A percentile compares a stretch with the other conserved stretches of the same genome.
These are phyloP conservation scores for Dendrobium nobile DNA, from an alignment of 106 monocot genomes.

Conservation along the genomic window DNA sequence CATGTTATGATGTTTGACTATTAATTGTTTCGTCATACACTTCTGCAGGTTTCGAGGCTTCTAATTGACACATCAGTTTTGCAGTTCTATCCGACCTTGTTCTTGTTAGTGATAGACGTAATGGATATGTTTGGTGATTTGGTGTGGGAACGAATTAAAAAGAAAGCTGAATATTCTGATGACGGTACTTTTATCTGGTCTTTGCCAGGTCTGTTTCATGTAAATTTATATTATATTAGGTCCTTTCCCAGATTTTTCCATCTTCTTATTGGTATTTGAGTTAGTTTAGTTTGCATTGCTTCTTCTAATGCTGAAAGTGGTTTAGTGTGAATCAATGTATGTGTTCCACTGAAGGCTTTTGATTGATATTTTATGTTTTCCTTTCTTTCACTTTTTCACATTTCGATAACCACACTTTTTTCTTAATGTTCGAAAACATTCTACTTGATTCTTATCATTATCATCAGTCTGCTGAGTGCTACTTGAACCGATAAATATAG, in stretches of 20 bases:
- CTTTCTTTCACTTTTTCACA: neutral
- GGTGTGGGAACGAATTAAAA: constrained; percentile 43
- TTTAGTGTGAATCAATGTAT: neutral
- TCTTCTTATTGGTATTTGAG: constrained; percentile 3
- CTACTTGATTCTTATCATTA: neutral
- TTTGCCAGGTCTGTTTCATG: constrained; percentile 21
- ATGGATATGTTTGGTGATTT: constrained; percentile 46
- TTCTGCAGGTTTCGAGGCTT: constrained; percentile 38
- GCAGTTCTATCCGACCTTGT: constrained; percentile 44
- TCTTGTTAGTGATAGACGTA: constrained; percentile 30
- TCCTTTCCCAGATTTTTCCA: neutral
- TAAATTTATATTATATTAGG: neutral
- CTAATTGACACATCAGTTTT: constrained; percentile 33
- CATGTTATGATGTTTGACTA: neutral
- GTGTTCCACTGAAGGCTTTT: neutral
- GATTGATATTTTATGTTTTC: neutral
- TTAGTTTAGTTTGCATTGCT: neutral
- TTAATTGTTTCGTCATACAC: neutral
- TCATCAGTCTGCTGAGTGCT: no score
- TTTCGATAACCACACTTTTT: neutral
- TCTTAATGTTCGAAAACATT: neutral
- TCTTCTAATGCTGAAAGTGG: neutral
- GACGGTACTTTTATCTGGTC: constrained; percentile 15
- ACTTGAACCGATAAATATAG: no score
- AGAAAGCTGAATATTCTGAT: constrained; percentile 33